Evolutionary conservation across 2,329 filamentous ascomycete species (phyloP).

Genomic region (Escovopsis sp.): DNA sequence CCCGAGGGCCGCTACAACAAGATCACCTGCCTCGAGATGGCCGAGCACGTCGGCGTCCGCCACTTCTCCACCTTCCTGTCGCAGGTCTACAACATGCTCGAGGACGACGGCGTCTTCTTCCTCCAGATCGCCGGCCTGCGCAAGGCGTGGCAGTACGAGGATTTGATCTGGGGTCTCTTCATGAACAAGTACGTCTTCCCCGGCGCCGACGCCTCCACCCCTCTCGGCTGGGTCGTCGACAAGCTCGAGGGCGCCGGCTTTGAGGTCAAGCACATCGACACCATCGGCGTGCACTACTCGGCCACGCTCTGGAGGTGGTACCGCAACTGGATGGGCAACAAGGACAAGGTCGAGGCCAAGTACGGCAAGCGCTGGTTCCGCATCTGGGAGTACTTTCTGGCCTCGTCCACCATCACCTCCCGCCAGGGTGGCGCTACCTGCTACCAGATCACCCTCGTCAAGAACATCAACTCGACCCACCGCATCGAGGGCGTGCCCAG

Average conservation of each 20-base stretch:
- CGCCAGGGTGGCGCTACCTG: slow-evolving; percentile 76
- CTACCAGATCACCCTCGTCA: slow-evolving; percentile 78
- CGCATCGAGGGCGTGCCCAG: slow-evolving; percentile 59
- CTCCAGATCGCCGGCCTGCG: slow-evolving; percentile 89
- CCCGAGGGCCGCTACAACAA: slow-evolving; percentile 63
- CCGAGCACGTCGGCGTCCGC: slow-evolving; percentile 91
- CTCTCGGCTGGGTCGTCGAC: slow-evolving; percentile 74
- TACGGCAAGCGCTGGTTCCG: slow-evolving; percentile 94
- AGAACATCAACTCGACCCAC: slow-evolving; percentile 86
- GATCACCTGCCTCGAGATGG: slow-evolving; percentile 97
- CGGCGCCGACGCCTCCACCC: slow-evolving; percentile 87
- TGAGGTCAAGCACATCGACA: slow-evolving; percentile 85
- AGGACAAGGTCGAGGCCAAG: slow-evolving; percentile 83
- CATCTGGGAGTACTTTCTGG: slow-evolving; percentile 90
- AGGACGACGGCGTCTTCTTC: slow-evolving; percentile 93
- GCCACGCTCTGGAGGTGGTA: slow-evolving; percentile 97
- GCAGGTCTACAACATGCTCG: slow-evolving; percentile 88
- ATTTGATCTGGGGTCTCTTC: slow-evolving; percentile 94
- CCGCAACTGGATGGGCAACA: slow-evolving; percentile 92
- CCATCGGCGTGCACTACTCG: slow-evolving; percentile 91
- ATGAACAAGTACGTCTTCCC: slow-evolving; percentile 99
- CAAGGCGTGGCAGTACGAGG: slow-evolving; percentile 94
- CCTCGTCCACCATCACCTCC: slow-evolving; percentile 70
- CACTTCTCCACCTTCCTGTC: slow-evolving; percentile 68
- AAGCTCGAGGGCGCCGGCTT: slow-evolving; percentile 56